Base-by-base conservation (phyloP, 805 yeast species). In the Candida anglica region DNA sequence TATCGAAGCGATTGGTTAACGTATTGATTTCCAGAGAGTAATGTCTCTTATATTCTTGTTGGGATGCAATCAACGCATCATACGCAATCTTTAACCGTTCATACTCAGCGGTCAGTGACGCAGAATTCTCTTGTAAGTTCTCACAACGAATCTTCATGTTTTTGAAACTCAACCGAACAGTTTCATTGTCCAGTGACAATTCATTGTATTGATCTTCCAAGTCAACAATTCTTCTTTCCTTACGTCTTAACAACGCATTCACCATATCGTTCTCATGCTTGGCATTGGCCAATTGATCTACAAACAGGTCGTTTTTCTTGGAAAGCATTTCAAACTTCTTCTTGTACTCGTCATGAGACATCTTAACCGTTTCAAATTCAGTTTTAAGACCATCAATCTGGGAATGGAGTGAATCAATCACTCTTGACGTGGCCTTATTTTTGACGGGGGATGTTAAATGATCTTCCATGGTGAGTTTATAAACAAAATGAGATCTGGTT, bases 201-300 rank as follows among this genome's bases (percentile, higher is more conserved):
- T 72, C 77, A 34, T 68, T 67, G 37, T 72, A 55, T 43, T 76
- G 77, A 26, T 58, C 63, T 52, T 86, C 95, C 46, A 85, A 58
- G 43, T 82, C 91, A 19, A 63, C 48, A 17, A 84, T 72, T 34
- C 86, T 65, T 33, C 89, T 67, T 46, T 83, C 87, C 47, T 84
- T 83, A 33, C 94, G 64, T 41, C 73, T 76, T 38, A 86, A 58
- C 41, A 84, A 60, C 1, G 87, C 77, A 47, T 74, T 80, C 27
- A 82, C 66, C 63, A 81, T 81, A 42, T 84, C 88, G 46, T 81
- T 81, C 48, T 86, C 91, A 53, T 83, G 89, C 54, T 81, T 81
- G 24, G 83, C 65, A 42, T 79, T 79, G 19, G 86, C 77, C 40
- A 80, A 56, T 54, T 79, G 84, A 46, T 80, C 86, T 22, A 77